Evolutionary conservation across 768 basidiomycete species (phyloP).

Genomic region (Lanmaoa pseudosensibilis): DNA sequence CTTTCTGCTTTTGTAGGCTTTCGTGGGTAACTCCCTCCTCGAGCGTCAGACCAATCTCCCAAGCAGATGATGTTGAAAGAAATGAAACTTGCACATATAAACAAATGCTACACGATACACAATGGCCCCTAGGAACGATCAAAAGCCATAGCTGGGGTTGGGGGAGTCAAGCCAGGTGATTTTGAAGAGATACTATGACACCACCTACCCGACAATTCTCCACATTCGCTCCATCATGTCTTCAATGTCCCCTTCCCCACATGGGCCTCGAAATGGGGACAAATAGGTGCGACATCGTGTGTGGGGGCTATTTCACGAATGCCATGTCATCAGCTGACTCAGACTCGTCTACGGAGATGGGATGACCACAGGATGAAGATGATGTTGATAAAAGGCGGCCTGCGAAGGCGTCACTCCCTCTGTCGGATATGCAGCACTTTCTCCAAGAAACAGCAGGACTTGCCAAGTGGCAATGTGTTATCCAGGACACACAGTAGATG

Average conservation of each 20-base stretch:
- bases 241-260: slow-evolving; percentile 11
- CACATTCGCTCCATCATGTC: background rate
- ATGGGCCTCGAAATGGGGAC: slow-evolving; percentile 50
- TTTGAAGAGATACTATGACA: background rate
- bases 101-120: background rate
- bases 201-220: background rate
- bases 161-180: background rate
- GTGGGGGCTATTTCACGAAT: slow-evolving; percentile 45
- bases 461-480: slow-evolving; percentile 49
- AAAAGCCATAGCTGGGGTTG: too few species aligned
- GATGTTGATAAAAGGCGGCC: slow-evolving; percentile 61
- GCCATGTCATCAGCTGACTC: slow-evolving; percentile 55
- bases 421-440: background rate
- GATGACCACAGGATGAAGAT: slow-evolving; percentile 64
- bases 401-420: slow-evolving; percentile 15
- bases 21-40: background rate
- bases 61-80: background rate
- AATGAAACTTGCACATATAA: background rate
- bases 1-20: background rate
- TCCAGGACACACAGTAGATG: slow-evolving; percentile 54
- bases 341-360: slow-evolving; percentile 40
- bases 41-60: background rate
- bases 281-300: slow-evolving; percentile 43
- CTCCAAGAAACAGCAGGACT: slow-evolving; percentile 3
- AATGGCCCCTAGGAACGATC: background rate